Evolutionary conservation across 345 rosid species (phyloP).

Genomic region (Ceriops zippeliana): DNA sequence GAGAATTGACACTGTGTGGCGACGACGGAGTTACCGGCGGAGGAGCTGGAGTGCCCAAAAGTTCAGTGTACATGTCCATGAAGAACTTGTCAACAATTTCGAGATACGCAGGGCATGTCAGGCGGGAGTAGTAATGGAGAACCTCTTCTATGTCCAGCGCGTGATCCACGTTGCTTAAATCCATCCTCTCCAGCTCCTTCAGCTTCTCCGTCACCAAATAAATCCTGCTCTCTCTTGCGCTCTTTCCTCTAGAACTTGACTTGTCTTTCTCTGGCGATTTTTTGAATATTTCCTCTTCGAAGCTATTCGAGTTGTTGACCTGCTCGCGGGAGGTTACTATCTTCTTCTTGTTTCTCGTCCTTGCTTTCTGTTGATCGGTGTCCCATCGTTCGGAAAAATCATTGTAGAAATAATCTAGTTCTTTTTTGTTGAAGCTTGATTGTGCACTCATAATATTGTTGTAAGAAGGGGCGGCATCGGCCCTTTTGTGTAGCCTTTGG

Average conservation of each 20-base stretch:
- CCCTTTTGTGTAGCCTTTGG: conserved; percentile 53
- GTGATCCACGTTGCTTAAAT: conserved; percentile 52
- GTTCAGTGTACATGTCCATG: conserved; percentile 59
- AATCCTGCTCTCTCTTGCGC: conserved; percentile 31
- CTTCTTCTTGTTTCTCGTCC: conserved; percentile 18
- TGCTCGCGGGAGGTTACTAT: conserved; percentile 1
- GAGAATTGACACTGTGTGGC: conserved; percentile 18
- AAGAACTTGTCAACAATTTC: conserved; percentile 72
- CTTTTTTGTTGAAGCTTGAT: conserved; percentile 18
- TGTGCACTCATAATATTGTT: conserved; percentile 12
- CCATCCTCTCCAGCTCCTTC: conserved; percentile 68
- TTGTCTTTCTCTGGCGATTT: conserved; percentile 1
- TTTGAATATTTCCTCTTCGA: background rate
- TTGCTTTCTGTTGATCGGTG: conserved; percentile 6
- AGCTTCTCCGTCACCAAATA: conserved; percentile 44
- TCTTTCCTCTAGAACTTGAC: conserved; percentile 16
- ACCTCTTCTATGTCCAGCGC: conserved; percentile 69
- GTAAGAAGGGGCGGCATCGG: conserved; percentile 20
- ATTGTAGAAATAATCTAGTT: conserved; percentile 31
- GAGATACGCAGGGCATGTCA: conserved; percentile 61
- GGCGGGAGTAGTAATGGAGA: conserved; percentile 68
- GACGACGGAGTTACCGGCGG: background rate
- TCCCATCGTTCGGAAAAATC: conserved; percentile 41
- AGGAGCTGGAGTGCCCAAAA: conserved; percentile 18
- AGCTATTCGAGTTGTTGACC: background rate